Evolutionary conservation across 805 yeast genomes (phyloP), one percentile per base, ranked within the genome.

Genomic region (Saccharomycopsis sp.): DNA sequence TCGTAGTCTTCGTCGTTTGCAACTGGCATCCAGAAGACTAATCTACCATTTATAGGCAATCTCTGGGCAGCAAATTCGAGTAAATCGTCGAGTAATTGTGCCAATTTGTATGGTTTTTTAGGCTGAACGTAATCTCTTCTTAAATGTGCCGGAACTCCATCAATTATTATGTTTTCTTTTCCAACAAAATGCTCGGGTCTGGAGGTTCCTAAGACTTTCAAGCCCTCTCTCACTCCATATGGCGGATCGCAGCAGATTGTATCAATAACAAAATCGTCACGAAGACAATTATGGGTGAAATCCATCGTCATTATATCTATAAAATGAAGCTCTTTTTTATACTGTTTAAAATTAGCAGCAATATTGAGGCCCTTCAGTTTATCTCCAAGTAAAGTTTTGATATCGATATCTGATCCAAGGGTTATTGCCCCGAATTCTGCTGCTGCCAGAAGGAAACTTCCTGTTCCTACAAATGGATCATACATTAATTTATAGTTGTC

Each of bases 11-110:
- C 96, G 66, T 89, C 96, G 68, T 92, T 91, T 1, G 97, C 96
- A 1, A 96, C 87, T 0, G 99, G 99, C 94, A 92, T 89, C 99
- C 99, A 94, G 70, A 91, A 92, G 25, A 94, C 89, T 41, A 94
- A 75, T 63, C 98, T 75, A 0, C 97, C 97, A 5, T 81, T 82
- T 1, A 83, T 72, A 0, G 87, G 88, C 56, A 94, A 75, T 65
- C 92, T 80, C 14, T 78, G 75, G 2, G 91, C 82, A 0, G 96
- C 80, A 75, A 87, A 94, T 20, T 76, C 70, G 47, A 94, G 74
- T 42, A 94, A 74, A 68, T 93, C 97, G 64, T 86, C 89, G 47
- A 94, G 73, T 63, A 94, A 74, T 51, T 82, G 75, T 63, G 88
- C 89, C 64, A 94, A 77, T 58, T 87, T 86, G 68, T 90, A 91